These are phyloP conservation scores for Penicillium verhagenii DNA, from an alignment of 495 filamentous ascomycete species.

Conservation along the genomic window DNA sequence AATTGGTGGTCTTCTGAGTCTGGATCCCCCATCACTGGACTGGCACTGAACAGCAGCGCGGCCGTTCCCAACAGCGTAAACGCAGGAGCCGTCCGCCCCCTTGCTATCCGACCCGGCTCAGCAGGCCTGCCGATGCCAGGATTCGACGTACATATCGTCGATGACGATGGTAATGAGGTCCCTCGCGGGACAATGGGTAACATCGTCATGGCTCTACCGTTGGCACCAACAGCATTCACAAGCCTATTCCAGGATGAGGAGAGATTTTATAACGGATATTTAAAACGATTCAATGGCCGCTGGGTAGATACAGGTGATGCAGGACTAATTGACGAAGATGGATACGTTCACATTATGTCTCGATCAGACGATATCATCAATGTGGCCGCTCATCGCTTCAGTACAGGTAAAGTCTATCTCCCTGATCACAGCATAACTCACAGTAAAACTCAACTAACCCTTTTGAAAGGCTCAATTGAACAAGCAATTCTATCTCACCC, in stretches of 20 bases:
- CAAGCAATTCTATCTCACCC: constrained; percentile 84
- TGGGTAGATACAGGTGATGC: constrained; percentile 93
- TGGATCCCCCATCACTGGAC: constrained; percentile 82
- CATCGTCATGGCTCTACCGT: constrained; percentile 77
- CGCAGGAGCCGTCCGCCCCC: constrained; percentile 19
- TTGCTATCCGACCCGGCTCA: constrained; percentile 73
- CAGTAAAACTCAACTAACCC: neutral
- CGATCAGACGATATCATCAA: constrained; percentile 92
- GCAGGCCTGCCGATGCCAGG: constrained; percentile 89
- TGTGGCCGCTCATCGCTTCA: constrained; percentile 89
- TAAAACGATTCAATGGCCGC: constrained; percentile 72
- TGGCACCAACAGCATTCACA: constrained; percentile 83
- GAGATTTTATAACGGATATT: constrained; percentile 76
- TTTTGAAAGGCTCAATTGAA: constrained; percentile 68
- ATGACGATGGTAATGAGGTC: constrained; percentile 73
- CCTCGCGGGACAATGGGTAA: constrained; percentile 77
- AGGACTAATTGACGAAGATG: constrained; percentile 77
- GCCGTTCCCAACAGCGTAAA: constrained; percentile 13
- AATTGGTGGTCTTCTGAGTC: constrained; percentile 98
- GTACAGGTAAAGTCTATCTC: constrained; percentile 63
- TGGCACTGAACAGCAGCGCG: constrained; percentile 55
- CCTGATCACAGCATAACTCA: neutral
- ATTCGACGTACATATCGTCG: constrained; percentile 80
- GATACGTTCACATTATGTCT: constrained; percentile 84
- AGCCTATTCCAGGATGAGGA: constrained; percentile 83